phyloP scores from a whole-genome alignment of 2,329 filamentous ascomycete species.

The Colletotrichum costaricense region DNA sequence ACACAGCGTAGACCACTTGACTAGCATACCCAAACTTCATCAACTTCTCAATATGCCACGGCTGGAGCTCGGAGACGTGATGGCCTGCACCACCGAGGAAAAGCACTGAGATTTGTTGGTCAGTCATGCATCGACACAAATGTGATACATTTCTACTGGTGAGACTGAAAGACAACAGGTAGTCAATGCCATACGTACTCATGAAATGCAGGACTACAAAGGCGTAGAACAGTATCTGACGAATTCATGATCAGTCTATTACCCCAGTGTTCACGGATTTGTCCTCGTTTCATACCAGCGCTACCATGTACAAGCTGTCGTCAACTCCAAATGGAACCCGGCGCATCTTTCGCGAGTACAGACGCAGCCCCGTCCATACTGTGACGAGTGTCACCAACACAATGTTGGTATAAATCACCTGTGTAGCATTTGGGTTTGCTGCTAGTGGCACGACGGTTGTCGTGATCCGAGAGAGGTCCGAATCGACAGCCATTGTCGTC shows the following conservation, averaged over 20 bases:
- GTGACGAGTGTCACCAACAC: conserved; percentile 3
- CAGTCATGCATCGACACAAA: background rate
- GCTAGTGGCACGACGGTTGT: conserved; percentile 7
- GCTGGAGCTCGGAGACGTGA: conserved; percentile 32
- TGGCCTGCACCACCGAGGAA: conserved; percentile 37
- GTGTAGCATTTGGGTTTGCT: background rate
- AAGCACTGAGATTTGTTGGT: conserved; percentile 28
- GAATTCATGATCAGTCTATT: background rate
- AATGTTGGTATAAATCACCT: conserved; percentile 16
- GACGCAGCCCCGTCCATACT: conserved; percentile 10
- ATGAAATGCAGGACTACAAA: conserved; percentile 6
- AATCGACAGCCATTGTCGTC: too few species aligned
- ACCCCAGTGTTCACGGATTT: background rate
- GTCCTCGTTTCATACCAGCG: background rate
- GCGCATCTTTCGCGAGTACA: conserved; percentile 15
- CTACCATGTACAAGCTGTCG: conserved; percentile 5
- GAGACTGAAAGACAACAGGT: too few species aligned
- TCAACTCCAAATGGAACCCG: conserved; percentile 10
- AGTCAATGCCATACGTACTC: background rate
- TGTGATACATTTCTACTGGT: too few species aligned
- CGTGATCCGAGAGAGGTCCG: background rate
- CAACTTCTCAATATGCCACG: conserved; percentile 21
- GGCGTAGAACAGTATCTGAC: conserved; percentile 10
- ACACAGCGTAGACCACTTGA: conserved; percentile 37
- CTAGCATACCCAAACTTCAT: conserved; percentile 35